Base-by-base conservation (phyloP, 208 protist species). In the Zelonia costaricensis region DNA sequence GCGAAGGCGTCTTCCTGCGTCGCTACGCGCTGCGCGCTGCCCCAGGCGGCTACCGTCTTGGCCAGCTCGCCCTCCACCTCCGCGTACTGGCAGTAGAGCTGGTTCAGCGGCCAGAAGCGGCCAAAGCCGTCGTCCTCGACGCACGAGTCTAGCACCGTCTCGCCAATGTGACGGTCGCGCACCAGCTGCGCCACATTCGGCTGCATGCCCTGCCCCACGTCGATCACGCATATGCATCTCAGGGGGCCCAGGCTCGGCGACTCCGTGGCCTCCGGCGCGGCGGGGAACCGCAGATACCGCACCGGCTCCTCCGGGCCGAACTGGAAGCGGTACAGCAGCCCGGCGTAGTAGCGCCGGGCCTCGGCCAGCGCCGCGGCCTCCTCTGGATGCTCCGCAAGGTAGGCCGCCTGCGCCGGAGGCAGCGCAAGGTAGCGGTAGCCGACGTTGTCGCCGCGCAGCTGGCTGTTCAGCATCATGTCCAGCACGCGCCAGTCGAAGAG, bases 381-480 rank as follows among this genome's bases (percentile, higher is more conserved):
- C 31, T 47, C 56, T 27, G 64, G 61, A 47, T 71, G 27, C 1
- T 39, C 54, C 35, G n/a, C 55, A 6, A 68, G 47, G 45, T 60
- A 25, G 18, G 20, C 35, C 25, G 53, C 42, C 36, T 47, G 58
- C 39, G 38, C 55, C 27, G 47, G 57, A 15, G 64, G 54, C 15
- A 54, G 62, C 33, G 51, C 25, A 15, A 82, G 36, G 54, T 74
- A 72, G 62, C 64, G 61, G 46, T 79, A 93, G 23, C 90, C 90
- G 25, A 96, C 55, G 46, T 96, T 96, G 69, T 96, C 90, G 36
- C 90, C 90, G 8, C 90, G 82, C 2, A 96, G 78, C 62, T 96
- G 84, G 25, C 77, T 74, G 49, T 92, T 80, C 31, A 96, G 75
- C 86, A 96, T 93, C 16, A 96, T 38, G 61, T 96, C 90, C 20